Percentiles rank a stretch among this genome's conserved stretches.
Conservation (phyloP, 345 rosid genomes). For the Theobroma cacao region DNA sequence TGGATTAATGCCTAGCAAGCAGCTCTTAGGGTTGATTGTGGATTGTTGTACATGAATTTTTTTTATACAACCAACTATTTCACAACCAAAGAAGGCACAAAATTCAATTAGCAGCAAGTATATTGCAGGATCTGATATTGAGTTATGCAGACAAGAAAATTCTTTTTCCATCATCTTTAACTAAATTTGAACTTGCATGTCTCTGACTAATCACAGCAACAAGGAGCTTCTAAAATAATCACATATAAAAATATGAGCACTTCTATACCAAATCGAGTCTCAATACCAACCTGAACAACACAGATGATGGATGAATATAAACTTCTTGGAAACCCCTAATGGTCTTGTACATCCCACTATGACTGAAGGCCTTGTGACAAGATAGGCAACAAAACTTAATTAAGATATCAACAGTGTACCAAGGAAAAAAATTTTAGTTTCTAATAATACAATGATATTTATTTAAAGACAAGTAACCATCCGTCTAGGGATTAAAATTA, state of each 20-base stretch:
- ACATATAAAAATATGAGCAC: background rate
- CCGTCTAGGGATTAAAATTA: conserved; percentile 7
- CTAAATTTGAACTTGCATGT: background rate
- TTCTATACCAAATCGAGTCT: background rate
- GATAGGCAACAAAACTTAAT: conserved; percentile 12
- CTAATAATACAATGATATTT: background rate
- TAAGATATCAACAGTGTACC: background rate
- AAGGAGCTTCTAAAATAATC: background rate
- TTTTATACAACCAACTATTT: too few species aligned
- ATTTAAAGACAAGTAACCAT: background rate
- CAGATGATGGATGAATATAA: conserved; percentile 86
- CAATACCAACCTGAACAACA: conserved; percentile 76
- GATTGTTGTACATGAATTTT: too few species aligned
- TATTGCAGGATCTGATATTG: too few species aligned
- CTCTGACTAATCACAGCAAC: too few species aligned
- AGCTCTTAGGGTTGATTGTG: too few species aligned
- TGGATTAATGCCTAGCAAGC: too few species aligned
- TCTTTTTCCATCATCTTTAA: background rate
- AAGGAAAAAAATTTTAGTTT: background rate
- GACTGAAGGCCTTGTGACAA: conserved; percentile 58
- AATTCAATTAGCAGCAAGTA: too few species aligned
- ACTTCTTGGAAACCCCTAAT: conserved; percentile 88
- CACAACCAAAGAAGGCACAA: background rate
- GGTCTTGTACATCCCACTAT: conserved; percentile 79
- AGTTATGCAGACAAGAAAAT: background rate